These are phyloP conservation scores for Polygonum maritimum DNA, from an alignment of 148 eudicot genomes.

Conservation along the genomic window DNA sequence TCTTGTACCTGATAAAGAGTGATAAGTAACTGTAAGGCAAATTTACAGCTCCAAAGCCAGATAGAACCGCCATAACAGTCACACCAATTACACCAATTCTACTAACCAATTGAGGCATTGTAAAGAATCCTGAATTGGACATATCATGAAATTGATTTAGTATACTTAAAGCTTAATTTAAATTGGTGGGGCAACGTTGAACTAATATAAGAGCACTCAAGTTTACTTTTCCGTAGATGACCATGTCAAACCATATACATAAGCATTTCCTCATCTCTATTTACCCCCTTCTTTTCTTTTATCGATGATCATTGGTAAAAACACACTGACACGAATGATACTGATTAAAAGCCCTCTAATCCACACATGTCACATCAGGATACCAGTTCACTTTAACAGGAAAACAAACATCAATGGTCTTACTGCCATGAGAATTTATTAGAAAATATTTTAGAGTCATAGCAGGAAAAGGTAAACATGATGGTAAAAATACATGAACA, in stretches of 20 bases:
- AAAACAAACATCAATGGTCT: background rate
- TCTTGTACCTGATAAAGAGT: conserved; percentile 77
- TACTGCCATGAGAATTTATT: background rate
- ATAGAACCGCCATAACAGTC: conserved; percentile 91
- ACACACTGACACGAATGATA: background rate
- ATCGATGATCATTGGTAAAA: background rate
- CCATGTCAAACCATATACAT: background rate
- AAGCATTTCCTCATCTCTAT: background rate
- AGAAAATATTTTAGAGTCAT: background rate
- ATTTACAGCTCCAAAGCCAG: conserved; percentile 99
- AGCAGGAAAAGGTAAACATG: background rate
- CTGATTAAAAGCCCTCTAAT: background rate
- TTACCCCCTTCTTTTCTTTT: background rate
- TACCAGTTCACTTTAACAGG: background rate
- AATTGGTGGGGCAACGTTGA: background rate
- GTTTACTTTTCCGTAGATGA: background rate
- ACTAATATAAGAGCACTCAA: background rate
- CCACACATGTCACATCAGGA: background rate
- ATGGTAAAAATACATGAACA: background rate
- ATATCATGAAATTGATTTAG: background rate
- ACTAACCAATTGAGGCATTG: conserved; percentile 95
- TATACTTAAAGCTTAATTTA: background rate
- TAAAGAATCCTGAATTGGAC: conserved; percentile 66
- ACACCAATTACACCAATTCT: conserved; percentile 98
- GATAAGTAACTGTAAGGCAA: conserved; percentile 94